Conservation (phyloP, 176 grass and related monocot genomes). For the Cenchrus americanus region DNA sequence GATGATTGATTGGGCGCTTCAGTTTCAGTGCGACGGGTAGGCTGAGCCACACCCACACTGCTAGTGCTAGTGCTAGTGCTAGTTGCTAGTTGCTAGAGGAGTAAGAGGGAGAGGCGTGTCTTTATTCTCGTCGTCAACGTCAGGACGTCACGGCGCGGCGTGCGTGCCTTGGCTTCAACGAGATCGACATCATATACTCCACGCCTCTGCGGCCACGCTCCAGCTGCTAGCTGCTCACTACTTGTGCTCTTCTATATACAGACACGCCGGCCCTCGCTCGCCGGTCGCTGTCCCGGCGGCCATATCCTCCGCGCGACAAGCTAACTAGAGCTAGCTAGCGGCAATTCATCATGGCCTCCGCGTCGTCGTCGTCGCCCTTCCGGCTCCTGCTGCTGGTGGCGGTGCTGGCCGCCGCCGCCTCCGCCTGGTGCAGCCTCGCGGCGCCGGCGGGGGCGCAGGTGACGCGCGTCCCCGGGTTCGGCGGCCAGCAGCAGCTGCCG, state of each 20-base stretch:
- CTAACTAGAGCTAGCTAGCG: not conserved
- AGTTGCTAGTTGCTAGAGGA: no score
- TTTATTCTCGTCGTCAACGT: not conserved
- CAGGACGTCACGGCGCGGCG: not conserved
- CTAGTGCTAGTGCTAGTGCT: no score
- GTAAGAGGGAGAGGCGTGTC: not conserved
- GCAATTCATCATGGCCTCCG: not conserved
- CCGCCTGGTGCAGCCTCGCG: not conserved
- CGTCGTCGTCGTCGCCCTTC: no score
- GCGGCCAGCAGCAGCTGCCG: slow-evolving; percentile 35
- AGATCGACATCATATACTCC: not conserved
- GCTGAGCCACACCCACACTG: not conserved
- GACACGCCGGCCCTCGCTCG: no score
- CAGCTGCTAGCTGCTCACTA: no score
- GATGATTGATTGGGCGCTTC: not conserved
- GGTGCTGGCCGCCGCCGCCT: no score
- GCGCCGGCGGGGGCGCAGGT: slow-evolving; percentile 43
- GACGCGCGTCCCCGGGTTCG: slow-evolving; percentile 42
- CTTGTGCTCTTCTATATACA: not conserved
- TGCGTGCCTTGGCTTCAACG: not conserved
- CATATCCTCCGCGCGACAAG: not conserved
- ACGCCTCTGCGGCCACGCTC: not conserved
- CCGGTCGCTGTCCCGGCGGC: not conserved
- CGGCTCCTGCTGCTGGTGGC: not conserved
- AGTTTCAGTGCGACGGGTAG: not conserved